Evolutionary conservation across 495 filamentous ascomycete species (phyloP), one percentile per base, ranked within the genome.

Genomic region (Penicillium longicatenatum): DNA sequence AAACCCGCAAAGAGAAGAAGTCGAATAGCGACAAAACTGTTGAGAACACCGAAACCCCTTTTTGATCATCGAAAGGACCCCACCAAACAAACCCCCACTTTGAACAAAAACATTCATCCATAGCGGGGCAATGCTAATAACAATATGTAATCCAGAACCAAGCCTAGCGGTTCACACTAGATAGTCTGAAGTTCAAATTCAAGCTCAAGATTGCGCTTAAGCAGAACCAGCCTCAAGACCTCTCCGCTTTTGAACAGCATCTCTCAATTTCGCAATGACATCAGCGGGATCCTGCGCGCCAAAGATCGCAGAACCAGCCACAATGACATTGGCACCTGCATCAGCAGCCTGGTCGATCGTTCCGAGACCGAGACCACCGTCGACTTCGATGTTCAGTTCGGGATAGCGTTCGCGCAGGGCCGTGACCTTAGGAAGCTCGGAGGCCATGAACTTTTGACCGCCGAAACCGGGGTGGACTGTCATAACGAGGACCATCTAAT

Each of bases 401-500:
- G 94, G 94, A 72, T 97, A 98, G 45, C 85, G 83, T 67, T 87
- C 75, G 50, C 95, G 84, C 64, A 98, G 79, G 45, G 87, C 90
- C 50, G 84, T 69, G 31, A 98, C 95, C 75, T 98, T 98, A 61
- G 94, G 95, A 63, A 98, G 82, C 72, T 95, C 90, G 5, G 88
- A 89, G 6, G 91, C 87, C 89, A 97, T 97, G 84, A 98, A 98
- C 70, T 95, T 96, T 73, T 98, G 95, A 12, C 94, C 94, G 58
- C 94, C 95, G 73, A 98, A 98, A 52, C 94, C 94, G 19, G 94
- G 94, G 73, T 98, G 86, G 19, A 98, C 94, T 9, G 94, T 98
- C 94, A 98, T 98, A 39, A 98, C 87, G 10, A 98, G 86, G 24
- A 95, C 91, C 95, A 98, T 98, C 94, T 98, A 55, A 50, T 10